Evolutionary conservation across 108 stramenopile genomes (phyloP), one percentile per base, ranked within the genome.

Genomic region (Asterionellopsis glacialis): DNA sequence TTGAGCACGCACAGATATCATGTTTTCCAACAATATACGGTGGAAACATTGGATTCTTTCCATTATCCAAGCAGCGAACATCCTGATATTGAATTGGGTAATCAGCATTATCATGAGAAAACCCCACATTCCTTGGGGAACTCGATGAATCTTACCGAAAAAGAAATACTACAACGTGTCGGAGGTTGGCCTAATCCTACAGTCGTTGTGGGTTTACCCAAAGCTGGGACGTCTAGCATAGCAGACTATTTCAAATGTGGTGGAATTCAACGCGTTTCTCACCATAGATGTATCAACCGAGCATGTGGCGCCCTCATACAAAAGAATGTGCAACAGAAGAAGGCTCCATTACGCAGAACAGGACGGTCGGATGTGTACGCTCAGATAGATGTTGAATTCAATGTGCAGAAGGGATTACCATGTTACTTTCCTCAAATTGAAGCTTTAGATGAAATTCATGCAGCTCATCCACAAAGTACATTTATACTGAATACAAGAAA

Each of bases 401-500:
- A 48, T 21, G 19, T 21, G 19, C 16, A 21, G 21, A 48, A 48
- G 21, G 47, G 47, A 21, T 48, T 48, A 48, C 47, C 47, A 21
- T 48, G 47, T 48, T 55, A 39, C 54, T 55, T 55, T 40, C 54
- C 54, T 21, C 54, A 55, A 40, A 40, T 55, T 18, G 54, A 55
- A 40, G 33, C 39, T 18, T 40, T 55, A 22, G 54, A 55, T 16
- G 22, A 55, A 22, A 55, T 55, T 25, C 54, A 55, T 55, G 9
- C 2, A 9, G 54, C 54, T 5, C 39, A 55, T 55, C 54, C 54
- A 2, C 2, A 19, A 16, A 40, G 33, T 9, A 55, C 54, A 9
- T 55, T 55, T 9, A 55, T 55, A 7, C 9, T 55, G 22, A 55
- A 55, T 25, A 55, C 54, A 9, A 16, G 54, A 19, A 55, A 55